Evolutionary conservation across 2,329 filamentous ascomycete species (phyloP), one percentile per base, ranked within the genome.

Genomic region (Dothistroma septosporum): DNA sequence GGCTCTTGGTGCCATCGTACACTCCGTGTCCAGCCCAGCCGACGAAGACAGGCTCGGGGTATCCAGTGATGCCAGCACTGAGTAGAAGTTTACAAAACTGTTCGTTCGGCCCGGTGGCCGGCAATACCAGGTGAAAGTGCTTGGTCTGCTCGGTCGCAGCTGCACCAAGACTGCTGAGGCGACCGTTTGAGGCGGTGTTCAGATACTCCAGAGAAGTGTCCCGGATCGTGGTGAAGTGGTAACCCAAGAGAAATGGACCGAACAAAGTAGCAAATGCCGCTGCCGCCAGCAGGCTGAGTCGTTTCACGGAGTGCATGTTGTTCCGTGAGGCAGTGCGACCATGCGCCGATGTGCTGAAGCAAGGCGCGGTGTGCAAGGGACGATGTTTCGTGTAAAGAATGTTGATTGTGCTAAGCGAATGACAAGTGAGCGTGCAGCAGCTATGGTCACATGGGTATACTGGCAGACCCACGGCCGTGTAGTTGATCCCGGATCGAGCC

Each of bases 1-100:
- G 68, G 28, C 60, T 65, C 12, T 83, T 77, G 8, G 64, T 57
- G 50, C 64, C 68, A 59, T 68, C 66, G 64, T 67, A 69, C 16
- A 66, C 60, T 50, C 68, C 64, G 48, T 58, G 55, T n/a, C 63
- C 64, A 32, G 60, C 64, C 66, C 66, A 68, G n/a, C 66, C 66
- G 31, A 70, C 61, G 53, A 70, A 63, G 35, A 67, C 65, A 7
- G 70, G 68, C 32, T 62, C 65, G 5, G 70, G 68, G 41, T 69
- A 71, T n/a, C 66, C 65, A 12, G 68, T 62, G 24, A 70, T 61
- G 10, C 62, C 66, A 8, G 62, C 67, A 4, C 61, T 61, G 6
- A 67, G 55, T 28, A 68, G 56, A 7, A 66, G 56, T 48, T 61
- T 62, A 57, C 66, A 68, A 44, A 68, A 59, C 48, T 68, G 57